phyloP scores from a whole-genome alignment of 1,284 basidiomycete species.

The Veloporphyrellus conicus region DNA sequence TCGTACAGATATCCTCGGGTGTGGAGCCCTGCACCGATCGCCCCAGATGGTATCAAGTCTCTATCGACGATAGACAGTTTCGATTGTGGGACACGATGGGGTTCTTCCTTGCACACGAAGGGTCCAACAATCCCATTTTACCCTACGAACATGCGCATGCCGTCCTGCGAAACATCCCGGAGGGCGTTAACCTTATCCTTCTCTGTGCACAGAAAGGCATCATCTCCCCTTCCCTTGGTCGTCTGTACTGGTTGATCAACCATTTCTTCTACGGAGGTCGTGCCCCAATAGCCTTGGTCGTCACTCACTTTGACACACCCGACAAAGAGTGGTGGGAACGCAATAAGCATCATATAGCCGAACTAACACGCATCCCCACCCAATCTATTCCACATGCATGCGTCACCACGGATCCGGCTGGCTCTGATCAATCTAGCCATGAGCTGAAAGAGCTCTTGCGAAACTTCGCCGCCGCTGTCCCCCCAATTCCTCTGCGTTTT shows the following conservation, averaged over 20 bases:
- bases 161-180: conserved; percentile 1
- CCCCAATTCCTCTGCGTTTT: not conserved
- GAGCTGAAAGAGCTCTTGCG: not conserved
- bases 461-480: not conserved
- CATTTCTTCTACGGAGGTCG: conserved; percentile 6
- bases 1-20: no score
- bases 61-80: no score
- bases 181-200: conserved; percentile 8
- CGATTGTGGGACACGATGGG: no score
- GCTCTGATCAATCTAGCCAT: not conserved
- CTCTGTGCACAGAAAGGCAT: conserved; percentile 3
- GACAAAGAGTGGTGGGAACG: conserved; percentile 8
- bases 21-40: no score
- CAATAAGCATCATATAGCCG: not conserved
- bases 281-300: conserved; percentile 29
- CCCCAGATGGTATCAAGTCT: no score
- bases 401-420: not conserved
- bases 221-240: not conserved
- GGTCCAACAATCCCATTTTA: no score
- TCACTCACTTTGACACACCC: conserved; percentile 27
- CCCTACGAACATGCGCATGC: conserved; percentile 12
- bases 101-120: no score
- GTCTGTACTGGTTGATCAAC: conserved; percentile 4
- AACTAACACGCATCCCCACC: not conserved
- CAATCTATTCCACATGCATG: not conserved